Evolutionary conservation across 2,329 filamentous ascomycete genomes (phyloP), one percentile per base, ranked within the genome.

Genomic region (Saccharata proteae): DNA sequence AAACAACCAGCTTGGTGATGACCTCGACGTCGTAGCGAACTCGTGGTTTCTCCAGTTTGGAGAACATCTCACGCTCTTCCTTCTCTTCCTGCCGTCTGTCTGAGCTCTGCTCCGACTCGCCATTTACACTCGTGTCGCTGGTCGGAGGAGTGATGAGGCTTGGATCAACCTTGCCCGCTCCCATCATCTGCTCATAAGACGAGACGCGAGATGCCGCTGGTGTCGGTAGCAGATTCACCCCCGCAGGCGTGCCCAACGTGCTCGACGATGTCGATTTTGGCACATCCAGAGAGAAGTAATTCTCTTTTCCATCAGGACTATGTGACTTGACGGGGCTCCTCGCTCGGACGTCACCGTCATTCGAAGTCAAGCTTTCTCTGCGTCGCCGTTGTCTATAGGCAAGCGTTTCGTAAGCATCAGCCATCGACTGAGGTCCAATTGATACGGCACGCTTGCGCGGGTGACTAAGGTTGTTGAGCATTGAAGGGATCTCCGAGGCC

Each of bases 21-120:
- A 98, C 88, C 57, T 98, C 90, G n/a, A 96, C 88, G 57, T 98
- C 90, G 49, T 96, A 98, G 44, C 86, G 69, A 37, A 94, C 86
- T 43, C 90, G 74, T 29, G 90, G 85, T 58, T 80, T 83, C 40
- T 85, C 77, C 34, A 96, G 66, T 49, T 70, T 74, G 26, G 77
- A 79, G 55, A 96, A 94, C 54, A 96, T 77, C 51, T 92, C 80
- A 43, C 53, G 42, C 24, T 57, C 52, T 37, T 60, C 55, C 9
- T 50, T 51, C 27, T 55, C 48, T 32, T 56, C 52, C 4, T 52
- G n/a, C 51, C 2, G 48, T 45, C 43, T 13, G 13, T 3, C 21
- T 26, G 13, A 12, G 25, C 13, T 38, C 25, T 10, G 16, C 21
- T 35, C 22, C 21, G 30, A 16, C 14, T 25, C 6, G 25, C 26